Conservation (phyloP, 1,284 basidiomycete genomes). For the Ustilago lituana region DNA sequence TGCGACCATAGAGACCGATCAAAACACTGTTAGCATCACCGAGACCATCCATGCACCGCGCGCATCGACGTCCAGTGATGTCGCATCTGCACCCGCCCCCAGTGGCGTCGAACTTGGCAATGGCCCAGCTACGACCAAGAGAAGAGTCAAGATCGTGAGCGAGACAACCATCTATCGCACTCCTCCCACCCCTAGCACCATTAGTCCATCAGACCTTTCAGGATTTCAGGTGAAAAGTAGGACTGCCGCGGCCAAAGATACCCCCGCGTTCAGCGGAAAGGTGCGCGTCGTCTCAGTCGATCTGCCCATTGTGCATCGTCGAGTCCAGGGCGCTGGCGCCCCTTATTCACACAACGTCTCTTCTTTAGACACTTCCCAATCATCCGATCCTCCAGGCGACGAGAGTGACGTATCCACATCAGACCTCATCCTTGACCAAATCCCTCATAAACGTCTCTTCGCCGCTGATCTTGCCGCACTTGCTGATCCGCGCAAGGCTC, state of each 20-base stretch:
- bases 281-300: slow-evolving; percentile 35
- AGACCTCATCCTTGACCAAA: slow-evolving; percentile 15
- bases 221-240: slow-evolving; percentile 25
- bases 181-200: not conserved
- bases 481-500: slow-evolving; percentile 8
- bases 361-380: not conserved
- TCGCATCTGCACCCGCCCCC: not conserved
- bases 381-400: not conserved
- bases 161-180: slow-evolving; percentile 40
- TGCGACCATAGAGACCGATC: slow-evolving; percentile 22
- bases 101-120: no score
- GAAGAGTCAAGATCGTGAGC: slow-evolving; percentile 15
- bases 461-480: slow-evolving; percentile 16
- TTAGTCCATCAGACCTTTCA: not conserved
- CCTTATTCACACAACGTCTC: not conserved
- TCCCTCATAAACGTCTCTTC: slow-evolving; percentile 16
- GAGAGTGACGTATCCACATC: slow-evolving; percentile 5
- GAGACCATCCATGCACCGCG: slow-evolving; percentile 13
- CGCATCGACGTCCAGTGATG: not conserved
- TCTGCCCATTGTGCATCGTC: slow-evolving; percentile 24
- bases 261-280: slow-evolving; percentile 11
- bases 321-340: not conserved
- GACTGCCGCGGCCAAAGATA: slow-evolving; percentile 1
- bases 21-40: slow-evolving; percentile 19
- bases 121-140: slow-evolving; percentile 15